Percentiles rank a stretch among this genome's conserved stretches.
Conservation (phyloP, 1,139 yeast genomes). For the Lodderomyces oxycetoniae region DNA sequence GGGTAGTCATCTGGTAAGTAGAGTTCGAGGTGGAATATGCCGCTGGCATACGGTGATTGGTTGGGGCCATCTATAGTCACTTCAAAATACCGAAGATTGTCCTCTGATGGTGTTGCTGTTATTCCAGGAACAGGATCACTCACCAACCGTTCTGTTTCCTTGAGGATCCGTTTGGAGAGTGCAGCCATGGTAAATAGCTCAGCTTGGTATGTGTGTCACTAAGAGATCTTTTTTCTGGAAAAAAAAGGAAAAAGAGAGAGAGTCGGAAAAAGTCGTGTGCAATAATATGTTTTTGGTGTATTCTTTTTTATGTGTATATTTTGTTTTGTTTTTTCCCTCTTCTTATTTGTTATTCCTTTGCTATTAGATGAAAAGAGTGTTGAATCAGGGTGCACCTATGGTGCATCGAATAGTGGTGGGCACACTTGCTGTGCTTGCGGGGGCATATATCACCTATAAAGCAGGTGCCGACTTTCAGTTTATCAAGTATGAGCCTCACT, state of each 20-base stretch:
- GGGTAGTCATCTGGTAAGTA: constrained; percentile 89
- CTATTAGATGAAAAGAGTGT: too few species aligned
- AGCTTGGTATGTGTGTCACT: too few species aligned
- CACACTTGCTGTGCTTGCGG: constrained; percentile 26
- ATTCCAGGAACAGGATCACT: constrained; percentile 98
- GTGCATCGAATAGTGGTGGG: constrained; percentile 33
- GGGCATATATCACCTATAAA: constrained; percentile 14
- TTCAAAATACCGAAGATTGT: constrained; percentile 85
- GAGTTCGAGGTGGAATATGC: constrained; percentile 70
- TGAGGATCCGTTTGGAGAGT: constrained; percentile 83
- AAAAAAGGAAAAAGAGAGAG: too few species aligned
- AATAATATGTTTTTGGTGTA: too few species aligned
- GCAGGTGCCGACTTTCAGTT: constrained; percentile 40
- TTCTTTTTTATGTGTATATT: too few species aligned
- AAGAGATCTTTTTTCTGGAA: too few species aligned
- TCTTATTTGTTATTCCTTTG: too few species aligned
- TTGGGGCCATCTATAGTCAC: constrained; percentile 84
- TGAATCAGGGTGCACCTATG: constrained; percentile 32
- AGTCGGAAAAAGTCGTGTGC: too few species aligned
- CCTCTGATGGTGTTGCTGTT: constrained; percentile 88
- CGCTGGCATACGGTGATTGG: constrained; percentile 78
- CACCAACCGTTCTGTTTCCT: constrained; percentile 87
- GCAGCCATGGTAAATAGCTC: constrained; percentile 62
- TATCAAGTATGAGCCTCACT: constrained; percentile 36
- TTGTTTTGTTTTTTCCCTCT: too few species aligned